A percentile compares a stretch with the other conserved stretches of the same genome.
These are phyloP conservation scores for Rhynchospora tenuis DNA, from an alignment of 176 grass and related monocot species.

Conservation along the genomic window DNA sequence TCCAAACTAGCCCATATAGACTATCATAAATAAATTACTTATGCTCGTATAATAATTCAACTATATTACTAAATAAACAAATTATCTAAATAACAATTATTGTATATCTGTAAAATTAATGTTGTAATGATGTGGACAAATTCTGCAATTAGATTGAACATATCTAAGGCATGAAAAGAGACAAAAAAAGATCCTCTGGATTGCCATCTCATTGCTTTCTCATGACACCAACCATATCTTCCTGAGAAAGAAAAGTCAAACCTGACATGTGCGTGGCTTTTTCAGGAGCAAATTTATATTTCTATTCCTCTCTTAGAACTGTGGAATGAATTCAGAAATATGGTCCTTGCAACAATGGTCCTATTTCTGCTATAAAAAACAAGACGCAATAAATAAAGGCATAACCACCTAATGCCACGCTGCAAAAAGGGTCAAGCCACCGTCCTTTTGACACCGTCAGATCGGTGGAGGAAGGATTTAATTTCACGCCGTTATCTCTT, in stretches of 20 bases:
- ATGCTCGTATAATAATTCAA: too few relatives aligned
- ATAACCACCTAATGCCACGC: neutral
- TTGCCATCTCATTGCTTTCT: neutral
- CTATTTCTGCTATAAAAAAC: neutral
- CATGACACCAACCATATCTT: constrained; percentile 10
- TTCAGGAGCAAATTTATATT: neutral
- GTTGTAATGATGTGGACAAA: too few relatives aligned
- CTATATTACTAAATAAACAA: too few relatives aligned
- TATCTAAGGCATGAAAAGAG: too few relatives aligned
- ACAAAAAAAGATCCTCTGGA: too few relatives aligned
- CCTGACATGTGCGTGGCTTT: neutral
- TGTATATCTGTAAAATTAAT: too few relatives aligned
- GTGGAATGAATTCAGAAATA: neutral
- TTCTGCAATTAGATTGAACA: too few relatives aligned
- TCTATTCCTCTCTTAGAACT: neutral
- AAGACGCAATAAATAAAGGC: neutral
- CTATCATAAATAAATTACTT: too few relatives aligned
- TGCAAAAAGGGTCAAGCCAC: neutral
- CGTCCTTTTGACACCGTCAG: neutral
- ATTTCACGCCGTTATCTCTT: too few relatives aligned
- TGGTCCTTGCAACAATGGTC: neutral
- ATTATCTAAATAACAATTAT: too few relatives aligned
- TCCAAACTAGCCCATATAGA: too few relatives aligned
- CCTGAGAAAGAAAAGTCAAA: neutral
- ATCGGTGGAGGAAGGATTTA: too few relatives aligned